Conservation (phyloP, 768 basidiomycete genomes). For the Psilocybe cyanescens region DNA sequence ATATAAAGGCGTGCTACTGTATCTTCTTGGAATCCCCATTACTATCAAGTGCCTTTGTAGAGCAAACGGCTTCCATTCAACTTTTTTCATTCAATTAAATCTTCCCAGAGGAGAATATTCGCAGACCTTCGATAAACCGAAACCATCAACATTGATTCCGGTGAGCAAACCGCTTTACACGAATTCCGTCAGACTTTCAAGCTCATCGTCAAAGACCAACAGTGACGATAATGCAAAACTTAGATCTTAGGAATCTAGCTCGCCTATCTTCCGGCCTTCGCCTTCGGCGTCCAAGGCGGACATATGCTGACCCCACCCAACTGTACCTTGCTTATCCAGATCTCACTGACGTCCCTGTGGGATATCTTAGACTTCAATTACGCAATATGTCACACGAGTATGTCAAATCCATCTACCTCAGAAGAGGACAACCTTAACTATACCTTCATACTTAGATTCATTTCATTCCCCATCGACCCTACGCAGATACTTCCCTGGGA, state of each 20-base stretch:
- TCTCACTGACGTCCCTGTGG: not conserved
- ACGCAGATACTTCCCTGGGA: not conserved
- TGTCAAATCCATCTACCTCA: not conserved
- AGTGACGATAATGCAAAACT: not conserved
- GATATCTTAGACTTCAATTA: not conserved
- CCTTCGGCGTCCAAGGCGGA: constrained; percentile 1
- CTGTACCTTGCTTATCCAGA: not conserved
- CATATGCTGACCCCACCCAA: not conserved
- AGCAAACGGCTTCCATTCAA: not conserved
- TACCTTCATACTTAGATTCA: not conserved
- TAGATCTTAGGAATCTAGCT: not conserved
- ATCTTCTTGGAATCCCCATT: not conserved
- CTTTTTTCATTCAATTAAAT: not conserved
- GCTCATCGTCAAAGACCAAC: not conserved
- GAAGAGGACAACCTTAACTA: not conserved
- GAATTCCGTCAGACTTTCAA: too few species aligned
- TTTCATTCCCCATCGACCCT: not conserved
- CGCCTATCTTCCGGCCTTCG: constrained; percentile 17
- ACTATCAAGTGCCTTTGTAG: not conserved
- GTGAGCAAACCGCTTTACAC: too few species aligned
- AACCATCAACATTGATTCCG: too few species aligned
- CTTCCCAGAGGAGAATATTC: not conserved
- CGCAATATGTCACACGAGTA: not conserved
- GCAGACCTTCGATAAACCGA: too few species aligned
- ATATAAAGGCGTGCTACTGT: not conserved